Evolutionary conservation across 805 yeast genomes (phyloP).

Genomic region (Starmerella ratchasimensis): DNA sequence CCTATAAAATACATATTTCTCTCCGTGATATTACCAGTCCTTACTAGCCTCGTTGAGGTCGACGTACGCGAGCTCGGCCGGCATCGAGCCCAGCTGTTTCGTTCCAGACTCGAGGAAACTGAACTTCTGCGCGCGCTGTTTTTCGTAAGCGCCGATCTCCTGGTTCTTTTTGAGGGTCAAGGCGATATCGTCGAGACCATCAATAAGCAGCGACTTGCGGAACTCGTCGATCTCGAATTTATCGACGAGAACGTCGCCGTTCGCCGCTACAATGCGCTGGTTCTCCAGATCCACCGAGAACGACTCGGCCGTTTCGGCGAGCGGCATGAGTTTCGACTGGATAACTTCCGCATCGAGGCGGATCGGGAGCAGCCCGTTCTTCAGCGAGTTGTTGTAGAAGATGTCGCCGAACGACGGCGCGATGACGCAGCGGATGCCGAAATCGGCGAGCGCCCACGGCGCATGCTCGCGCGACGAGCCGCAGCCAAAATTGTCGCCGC

Average conservation of each 20-base stretch:
- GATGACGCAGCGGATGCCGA: constrained; percentile 88
- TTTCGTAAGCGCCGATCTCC: constrained; percentile 61
- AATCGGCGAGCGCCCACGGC: constrained; percentile 97
- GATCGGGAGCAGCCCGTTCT: constrained; percentile 88
- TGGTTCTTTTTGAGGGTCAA: constrained; percentile 83
- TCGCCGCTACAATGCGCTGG: constrained; percentile 50
- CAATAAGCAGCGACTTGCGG: constrained; percentile 86
- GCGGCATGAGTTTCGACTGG: constrained; percentile 55
- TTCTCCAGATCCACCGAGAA: constrained; percentile 75
- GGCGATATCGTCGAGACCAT: constrained; percentile 95
- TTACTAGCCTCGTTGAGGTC: constrained; percentile 14
- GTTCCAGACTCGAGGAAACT: constrained; percentile 91
- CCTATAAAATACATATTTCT: no score
- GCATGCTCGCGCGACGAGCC: constrained; percentile 99
- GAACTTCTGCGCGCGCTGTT: constrained; percentile 57
- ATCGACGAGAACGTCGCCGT: constrained; percentile 60
- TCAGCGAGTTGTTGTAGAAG: constrained; percentile 92
- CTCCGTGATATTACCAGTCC: constrained; percentile 18
- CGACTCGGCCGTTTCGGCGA: constrained; percentile 58
- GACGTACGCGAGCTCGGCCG: constrained; percentile 15
- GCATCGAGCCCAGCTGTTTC: constrained; percentile 13
- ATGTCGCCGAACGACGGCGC: constrained; percentile 99
- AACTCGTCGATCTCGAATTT: constrained; percentile 79
- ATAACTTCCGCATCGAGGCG: constrained; percentile 74
- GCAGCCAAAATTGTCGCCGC: constrained; percentile 97